phyloP scores from a whole-genome alignment of 257 asterid genomes.

The Plantago elongata region DNA sequence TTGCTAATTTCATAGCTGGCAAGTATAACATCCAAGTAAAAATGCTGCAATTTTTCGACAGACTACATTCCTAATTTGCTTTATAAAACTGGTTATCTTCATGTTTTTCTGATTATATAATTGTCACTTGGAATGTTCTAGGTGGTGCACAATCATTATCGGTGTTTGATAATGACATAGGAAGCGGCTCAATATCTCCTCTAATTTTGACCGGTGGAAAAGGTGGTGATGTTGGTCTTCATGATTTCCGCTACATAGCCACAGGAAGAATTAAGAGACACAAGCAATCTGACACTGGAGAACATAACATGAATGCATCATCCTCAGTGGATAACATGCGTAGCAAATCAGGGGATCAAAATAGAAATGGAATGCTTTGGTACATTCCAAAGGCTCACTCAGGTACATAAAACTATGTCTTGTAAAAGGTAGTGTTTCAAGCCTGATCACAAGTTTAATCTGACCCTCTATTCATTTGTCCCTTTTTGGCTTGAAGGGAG shows the following conservation, averaged over 20 bases:
- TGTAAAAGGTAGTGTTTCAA: constrained; percentile 13
- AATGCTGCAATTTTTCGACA: too few relatives aligned
- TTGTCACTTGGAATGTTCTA: constrained; percentile 25
- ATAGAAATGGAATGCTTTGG: constrained; percentile 99
- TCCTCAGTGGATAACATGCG: constrained; percentile 50
- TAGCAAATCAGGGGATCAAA: constrained; percentile 87
- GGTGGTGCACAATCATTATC: constrained; percentile 93
- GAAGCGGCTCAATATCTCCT: constrained; percentile 93
- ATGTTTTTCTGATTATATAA: neutral
- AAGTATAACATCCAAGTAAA: too few relatives aligned
- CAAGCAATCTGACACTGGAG: constrained; percentile 61
- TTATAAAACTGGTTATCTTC: neutral
- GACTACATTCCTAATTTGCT: neutral
- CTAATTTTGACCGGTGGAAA: constrained; percentile 92
- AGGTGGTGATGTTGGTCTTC: constrained; percentile 96
- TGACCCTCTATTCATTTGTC: constrained; percentile 19
- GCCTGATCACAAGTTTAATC: constrained; percentile 17
- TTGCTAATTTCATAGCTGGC: too few relatives aligned
- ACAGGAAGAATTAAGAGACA: constrained; percentile 90
- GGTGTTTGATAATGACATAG: constrained; percentile 86
- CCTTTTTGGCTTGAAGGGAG: constrained; percentile 51
- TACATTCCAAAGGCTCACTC: constrained; percentile 99
- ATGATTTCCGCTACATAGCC: constrained; percentile 97
- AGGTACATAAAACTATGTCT: constrained; percentile 38
- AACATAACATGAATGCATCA: constrained; percentile 47